phyloP scores from a whole-genome alignment of 2,329 filamentous ascomycete genomes.

The Chaetothyriales sp. region DNA sequence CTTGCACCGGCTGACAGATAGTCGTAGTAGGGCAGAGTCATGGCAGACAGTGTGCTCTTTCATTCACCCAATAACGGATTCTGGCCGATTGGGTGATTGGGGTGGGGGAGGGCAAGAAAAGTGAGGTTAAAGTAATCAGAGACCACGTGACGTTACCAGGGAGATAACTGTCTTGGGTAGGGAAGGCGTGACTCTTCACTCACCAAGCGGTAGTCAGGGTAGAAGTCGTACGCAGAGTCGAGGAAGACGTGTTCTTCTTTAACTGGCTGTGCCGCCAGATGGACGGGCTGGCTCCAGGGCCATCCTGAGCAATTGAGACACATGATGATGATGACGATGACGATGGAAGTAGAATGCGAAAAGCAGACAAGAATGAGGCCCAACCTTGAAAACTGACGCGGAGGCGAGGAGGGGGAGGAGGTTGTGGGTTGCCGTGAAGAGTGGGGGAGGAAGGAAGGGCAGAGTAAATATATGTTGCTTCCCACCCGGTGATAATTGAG shows the following conservation, averaged over 20 bases:
- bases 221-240: slow-evolving; percentile 13
- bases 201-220: slow-evolving; percentile 15
- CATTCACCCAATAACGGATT: not conserved
- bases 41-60: not conserved
- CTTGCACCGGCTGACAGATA: slow-evolving; percentile 13
- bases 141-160: not conserved
- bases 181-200: slow-evolving; percentile 2
- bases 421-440: not conserved
- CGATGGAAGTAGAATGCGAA: slow-evolving; percentile 3
- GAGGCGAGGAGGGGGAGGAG: not conserved
- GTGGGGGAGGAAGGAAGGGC: not conserved
- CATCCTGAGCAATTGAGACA: slow-evolving; percentile 16
- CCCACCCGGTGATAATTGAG: not conserved
- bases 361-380: not conserved
- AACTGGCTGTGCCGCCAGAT: slow-evolving; percentile 13
- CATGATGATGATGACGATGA: slow-evolving; percentile 13
- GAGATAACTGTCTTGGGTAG: not conserved
- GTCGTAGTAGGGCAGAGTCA: slow-evolving; percentile 8
- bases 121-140: not conserved
- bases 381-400: not conserved
- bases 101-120: not conserved
- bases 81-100: not conserved
- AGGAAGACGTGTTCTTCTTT: slow-evolving; percentile 17
- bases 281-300: slow-evolving; percentile 14
- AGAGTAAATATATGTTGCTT: not conserved